Base-by-base conservation (phyloP, 768 basidiomycete species). In the Trametes meyenii region DNA sequence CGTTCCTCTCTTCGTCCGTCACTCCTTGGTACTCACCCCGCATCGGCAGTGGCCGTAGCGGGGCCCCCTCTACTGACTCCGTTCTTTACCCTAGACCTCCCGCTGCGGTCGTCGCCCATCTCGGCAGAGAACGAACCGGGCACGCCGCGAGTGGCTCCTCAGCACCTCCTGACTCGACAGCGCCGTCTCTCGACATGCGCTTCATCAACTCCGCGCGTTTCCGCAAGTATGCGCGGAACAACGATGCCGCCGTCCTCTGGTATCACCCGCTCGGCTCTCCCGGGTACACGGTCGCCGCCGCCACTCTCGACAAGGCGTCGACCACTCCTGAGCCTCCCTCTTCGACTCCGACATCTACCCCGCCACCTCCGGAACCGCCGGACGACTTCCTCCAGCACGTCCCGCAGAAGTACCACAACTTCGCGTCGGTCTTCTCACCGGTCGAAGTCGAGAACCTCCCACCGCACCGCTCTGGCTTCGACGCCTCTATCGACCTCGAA, bases 401-500 rank as follows among this genome's bases (percentile, higher is more conserved):
- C n/a, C n/a, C n/a, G n/a, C 10, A 60, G 23, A 59, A 59, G 44
- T 78, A 66, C 62, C 72, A 55, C 62, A 56, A 71, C 11, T 76
- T 65, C 48, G 60, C 65, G 50, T 67, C 63, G 21, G 70, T 75
- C 10, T 77, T 78, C 54, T 62, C 61, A 2, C 56, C 66, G 2
- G 36, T 38, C 3, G 58, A 70, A 17, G 70, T 71, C 8, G 65
- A 73, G n/a, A 68, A 66, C 14, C 72, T 79, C 1, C 74, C 77
- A 2, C 68, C 65, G 1, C 74, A 75, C 60, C 63, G 69, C 1
- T 62, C 66, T 0, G 33, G 26, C 29, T 78, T 74, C 68, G 77
- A 81, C 55, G 67, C 73, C 24, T 62, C 65, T 8, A 79, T 79
- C 50, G 66, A 78, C 19, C 62, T 77, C 3, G 70, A 71, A 16